Evolutionary conservation across 805 yeast species (phyloP).

Genomic region (Teunomyces lycoperdinae): DNA sequence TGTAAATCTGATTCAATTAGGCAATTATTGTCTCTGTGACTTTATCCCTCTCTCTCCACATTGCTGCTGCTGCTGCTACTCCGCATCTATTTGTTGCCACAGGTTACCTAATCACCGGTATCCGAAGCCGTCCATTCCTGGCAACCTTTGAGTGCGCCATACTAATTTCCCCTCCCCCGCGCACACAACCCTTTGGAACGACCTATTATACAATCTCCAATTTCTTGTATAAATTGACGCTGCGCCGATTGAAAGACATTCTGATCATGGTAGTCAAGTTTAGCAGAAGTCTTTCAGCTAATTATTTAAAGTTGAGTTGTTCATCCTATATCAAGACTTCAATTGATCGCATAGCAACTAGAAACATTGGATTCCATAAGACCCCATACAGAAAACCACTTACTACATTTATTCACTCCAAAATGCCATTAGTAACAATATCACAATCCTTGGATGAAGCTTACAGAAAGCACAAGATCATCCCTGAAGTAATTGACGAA

Average conservation of each 20-base stretch:
- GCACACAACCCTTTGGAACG: neutral
- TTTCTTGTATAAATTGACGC: neutral
- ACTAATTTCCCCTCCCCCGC: neutral
- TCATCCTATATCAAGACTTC: neutral
- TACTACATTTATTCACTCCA: conserved; percentile 6
- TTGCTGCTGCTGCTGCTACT: neutral
- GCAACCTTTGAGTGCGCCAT: neutral
- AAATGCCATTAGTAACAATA: conserved; percentile 49
- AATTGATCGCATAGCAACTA: neutral
- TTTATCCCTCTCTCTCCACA: no score
- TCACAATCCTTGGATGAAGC: conserved; percentile 55
- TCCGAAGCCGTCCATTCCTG: neutral
- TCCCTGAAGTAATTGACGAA: conserved; percentile 53
- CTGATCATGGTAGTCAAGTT: neutral
- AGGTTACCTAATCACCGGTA: neutral
- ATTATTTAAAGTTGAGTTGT: neutral
- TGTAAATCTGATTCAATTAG: no score
- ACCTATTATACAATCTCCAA: neutral
- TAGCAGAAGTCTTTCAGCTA: neutral
- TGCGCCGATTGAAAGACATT: neutral
- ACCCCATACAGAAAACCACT: neutral
- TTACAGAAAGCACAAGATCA: conserved; percentile 45
- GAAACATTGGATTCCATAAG: conserved; percentile 2
- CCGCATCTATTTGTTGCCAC: neutral
- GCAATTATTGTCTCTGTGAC: no score